Evolutionary conservation across 768 basidiomycete genomes (phyloP).

Genomic region (Saitozyma podzolica): DNA sequence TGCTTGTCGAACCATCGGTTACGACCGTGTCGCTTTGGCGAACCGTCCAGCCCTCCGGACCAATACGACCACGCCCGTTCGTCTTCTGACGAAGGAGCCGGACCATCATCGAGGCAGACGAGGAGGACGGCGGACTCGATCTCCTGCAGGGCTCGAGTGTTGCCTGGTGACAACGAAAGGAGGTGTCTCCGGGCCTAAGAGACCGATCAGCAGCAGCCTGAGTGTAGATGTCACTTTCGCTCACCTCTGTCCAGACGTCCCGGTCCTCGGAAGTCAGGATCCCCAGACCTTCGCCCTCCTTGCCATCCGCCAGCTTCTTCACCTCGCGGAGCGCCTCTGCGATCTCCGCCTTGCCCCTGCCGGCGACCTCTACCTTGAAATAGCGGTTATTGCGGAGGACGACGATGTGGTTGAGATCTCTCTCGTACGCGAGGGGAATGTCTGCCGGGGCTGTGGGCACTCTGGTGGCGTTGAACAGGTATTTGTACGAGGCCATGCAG

Average conservation of each 20-base stretch:
- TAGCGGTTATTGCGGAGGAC: constrained; percentile 90
- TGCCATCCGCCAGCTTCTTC: constrained; percentile 72
- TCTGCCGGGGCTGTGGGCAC: constrained; percentile 82
- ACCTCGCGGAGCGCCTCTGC: constrained; percentile 69
- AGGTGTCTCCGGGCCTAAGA: constrained; percentile 65
- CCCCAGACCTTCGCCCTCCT: constrained; percentile 64
- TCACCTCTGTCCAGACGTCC: constrained; percentile 82
- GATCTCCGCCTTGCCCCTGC: constrained; percentile 67
- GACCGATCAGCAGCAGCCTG: not conserved
- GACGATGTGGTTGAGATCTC: constrained; percentile 72
- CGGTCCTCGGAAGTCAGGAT: constrained; percentile 85
- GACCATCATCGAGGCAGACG: constrained; percentile 75
- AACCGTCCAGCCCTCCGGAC: constrained; percentile 59
- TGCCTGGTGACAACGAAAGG: constrained; percentile 65
- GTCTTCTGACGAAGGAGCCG: constrained; percentile 70
- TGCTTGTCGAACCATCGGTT: constrained; percentile 98
- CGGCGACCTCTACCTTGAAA: constrained; percentile 73
- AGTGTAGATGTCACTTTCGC: constrained; percentile 9
- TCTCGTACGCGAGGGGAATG: constrained; percentile 76
- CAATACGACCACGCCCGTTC: constrained; percentile 78
- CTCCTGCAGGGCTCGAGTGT: constrained; percentile 67
- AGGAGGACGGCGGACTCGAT: constrained; percentile 90
- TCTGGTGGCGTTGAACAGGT: constrained; percentile 94
- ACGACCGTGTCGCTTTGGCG: constrained; percentile 63
- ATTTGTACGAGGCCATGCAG: constrained; percentile 92